Evolutionary conservation across 2,329 filamentous ascomycete species (phyloP), one percentile per base, ranked within the genome.

Genomic region (Fusarium fracticaudum): DNA sequence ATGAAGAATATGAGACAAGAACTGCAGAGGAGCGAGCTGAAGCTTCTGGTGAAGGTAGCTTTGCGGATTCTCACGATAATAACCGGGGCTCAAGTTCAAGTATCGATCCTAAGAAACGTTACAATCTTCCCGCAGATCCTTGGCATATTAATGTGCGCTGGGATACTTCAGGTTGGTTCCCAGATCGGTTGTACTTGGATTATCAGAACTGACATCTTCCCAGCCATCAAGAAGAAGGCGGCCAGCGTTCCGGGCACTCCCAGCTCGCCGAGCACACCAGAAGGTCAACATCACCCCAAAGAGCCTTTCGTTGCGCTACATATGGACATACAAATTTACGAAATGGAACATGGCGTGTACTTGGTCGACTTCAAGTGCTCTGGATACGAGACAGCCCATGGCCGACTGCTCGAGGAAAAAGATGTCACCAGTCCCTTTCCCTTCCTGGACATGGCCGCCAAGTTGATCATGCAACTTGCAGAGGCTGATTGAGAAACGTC

Each of bases 291-390:
- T 59, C 84, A 86, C 61, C 80, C 85, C 11, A 81, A 83, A n/a
- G 83, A 83, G 60, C 90, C 94, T 73, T 93, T 93, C 63, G 91
- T 97, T n/a, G 96, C 93, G 80, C 93, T 98, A 79, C 96, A 98
- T 80, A 91, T 99, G 81, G 95, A 97, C 75, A 98, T 99, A 73
- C 96, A 98, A 81, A 92, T 98, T 59, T 98, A 98, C 83, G 93
- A 95, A 80, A 95, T 98, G 86, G 96, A 98, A 82, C 91, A 91
- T 66, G 93, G 94, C 63, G 96, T 96, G 75, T 98, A 96, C 83
- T 92, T 99, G 72, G 96, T 99, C 55, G 96, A 99, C 82, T 99
- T 99, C 87, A 98, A 98, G 82, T 98, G 96, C 82, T 95, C 96
- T 20, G 96, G 96, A 26, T 99, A 99, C 84, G 96, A 99, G 85